Percentiles rank a stretch among this genome's conserved stretches.
Evolutionary conservation across 1,284 basidiomycete species (phyloP).

Genomic region (Ganoderma resinaceum): DNA sequence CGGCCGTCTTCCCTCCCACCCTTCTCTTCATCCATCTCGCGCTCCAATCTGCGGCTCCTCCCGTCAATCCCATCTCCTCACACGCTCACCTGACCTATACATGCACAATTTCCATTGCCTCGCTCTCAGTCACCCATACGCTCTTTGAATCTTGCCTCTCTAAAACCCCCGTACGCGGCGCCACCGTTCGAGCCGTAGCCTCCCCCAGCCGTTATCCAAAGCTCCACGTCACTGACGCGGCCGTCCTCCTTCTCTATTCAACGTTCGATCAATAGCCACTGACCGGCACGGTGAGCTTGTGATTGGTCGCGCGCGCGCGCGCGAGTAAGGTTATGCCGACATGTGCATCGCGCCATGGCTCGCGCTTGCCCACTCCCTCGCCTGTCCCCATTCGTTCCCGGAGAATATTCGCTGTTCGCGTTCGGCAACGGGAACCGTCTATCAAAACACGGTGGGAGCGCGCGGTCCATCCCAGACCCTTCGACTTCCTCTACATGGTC

Average conservation of each 20-base stretch:
- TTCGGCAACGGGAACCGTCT: conserved; percentile 19
- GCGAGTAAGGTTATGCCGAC: conserved; percentile 16
- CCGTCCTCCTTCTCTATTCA: conserved; percentile 2
- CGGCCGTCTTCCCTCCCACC: background rate
- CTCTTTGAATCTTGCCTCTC: conserved; percentile 11
- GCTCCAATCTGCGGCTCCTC: conserved; percentile 24
- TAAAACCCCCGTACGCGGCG: conserved; percentile 19
- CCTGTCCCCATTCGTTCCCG: conserved; percentile 23
- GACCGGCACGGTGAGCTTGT: conserved; percentile 5
- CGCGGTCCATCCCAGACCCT: conserved; percentile 24
- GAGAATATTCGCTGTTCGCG: conserved; percentile 29
- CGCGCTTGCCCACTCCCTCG: conserved; percentile 5
- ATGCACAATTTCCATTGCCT: conserved; percentile 11
- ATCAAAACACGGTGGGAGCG: conserved; percentile 26
- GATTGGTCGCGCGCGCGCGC: conserved; percentile 12
- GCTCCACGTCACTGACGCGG: conserved; percentile 1
- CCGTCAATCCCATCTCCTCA: conserved; percentile 24
- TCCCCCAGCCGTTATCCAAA: background rate
- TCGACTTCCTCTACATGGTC: conserved; percentile 24
- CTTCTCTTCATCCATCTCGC: conserved; percentile 4
- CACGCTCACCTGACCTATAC: conserved; percentile 15
- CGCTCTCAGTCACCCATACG: conserved; percentile 17
- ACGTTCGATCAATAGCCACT: background rate
- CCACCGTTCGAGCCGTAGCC: background rate
- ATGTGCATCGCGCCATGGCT: conserved; percentile 11